These are phyloP conservation scores for Breviolum minutum DNA, from an alignment of 73 alveolate species.

Conservation along the genomic window DNA sequence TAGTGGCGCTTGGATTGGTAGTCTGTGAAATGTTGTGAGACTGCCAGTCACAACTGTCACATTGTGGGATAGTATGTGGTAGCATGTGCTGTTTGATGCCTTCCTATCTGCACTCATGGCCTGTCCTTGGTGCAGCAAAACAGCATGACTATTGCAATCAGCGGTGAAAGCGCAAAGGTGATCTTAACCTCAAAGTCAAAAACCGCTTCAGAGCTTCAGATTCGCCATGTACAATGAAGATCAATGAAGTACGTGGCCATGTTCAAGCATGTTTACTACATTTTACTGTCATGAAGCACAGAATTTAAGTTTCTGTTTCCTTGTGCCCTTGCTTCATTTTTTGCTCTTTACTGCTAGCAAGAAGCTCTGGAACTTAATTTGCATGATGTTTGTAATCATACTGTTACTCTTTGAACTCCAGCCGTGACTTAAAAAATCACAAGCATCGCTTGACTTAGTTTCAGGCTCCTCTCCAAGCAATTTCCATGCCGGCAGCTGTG, in stretches of 20 bases:
- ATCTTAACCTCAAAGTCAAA: slow-evolving; percentile 37
- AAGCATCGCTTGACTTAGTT: neutral
- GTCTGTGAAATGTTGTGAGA: too few species aligned
- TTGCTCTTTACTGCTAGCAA: neutral
- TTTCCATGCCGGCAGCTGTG: slow-evolving; percentile 59
- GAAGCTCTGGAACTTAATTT: neutral
- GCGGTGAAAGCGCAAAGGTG: slow-evolving; percentile 65
- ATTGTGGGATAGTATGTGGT: neutral
- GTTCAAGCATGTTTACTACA: too few species aligned
- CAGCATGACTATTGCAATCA: slow-evolving; percentile 88
- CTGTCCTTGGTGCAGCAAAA: slow-evolving; percentile 90
- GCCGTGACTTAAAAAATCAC: too few species aligned
- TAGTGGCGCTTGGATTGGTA: too few species aligned
- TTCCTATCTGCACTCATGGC: neutral
- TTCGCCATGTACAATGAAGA: too few species aligned
- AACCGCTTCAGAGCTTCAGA: neutral
- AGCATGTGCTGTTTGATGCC: neutral
- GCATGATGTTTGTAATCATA: too few species aligned
- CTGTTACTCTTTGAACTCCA: too few species aligned
- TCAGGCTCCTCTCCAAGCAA: slow-evolving; percentile 28
- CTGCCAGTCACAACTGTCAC: too few species aligned
- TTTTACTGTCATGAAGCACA: too few species aligned
- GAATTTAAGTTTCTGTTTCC: too few species aligned
- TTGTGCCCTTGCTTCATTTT: too few species aligned
- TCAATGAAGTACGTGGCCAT: too few species aligned